A percentile compares a stretch with the other conserved stretches of the same genome.
Conservation (phyloP, 306 rosid genomes). For the Malus sylvestris region DNA sequence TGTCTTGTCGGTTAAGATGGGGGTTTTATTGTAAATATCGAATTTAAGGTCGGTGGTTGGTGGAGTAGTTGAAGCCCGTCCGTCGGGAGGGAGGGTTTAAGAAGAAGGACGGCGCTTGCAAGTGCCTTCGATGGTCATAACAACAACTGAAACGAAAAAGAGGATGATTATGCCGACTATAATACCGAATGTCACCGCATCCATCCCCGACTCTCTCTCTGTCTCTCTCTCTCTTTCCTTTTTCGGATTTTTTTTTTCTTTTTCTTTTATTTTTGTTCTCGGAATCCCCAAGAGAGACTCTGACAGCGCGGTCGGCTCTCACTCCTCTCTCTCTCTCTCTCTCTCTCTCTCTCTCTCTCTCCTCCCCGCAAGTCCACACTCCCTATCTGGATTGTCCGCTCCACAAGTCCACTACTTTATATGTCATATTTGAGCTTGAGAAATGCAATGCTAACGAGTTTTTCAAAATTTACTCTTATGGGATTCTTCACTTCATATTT, state of each 20-base stretch:
- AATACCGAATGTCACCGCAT: slow-evolving; percentile 66
- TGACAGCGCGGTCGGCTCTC: background rate
- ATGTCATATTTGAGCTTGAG: background rate
- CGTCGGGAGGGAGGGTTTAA: background rate
- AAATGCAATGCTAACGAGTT: too few species aligned
- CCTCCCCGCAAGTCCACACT: background rate
- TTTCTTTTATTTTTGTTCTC: background rate
- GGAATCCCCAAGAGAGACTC: background rate
- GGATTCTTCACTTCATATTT: too few species aligned
- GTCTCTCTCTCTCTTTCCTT: background rate
- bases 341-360: too few species aligned
- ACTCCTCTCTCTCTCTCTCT: background rate
- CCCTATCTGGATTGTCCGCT: background rate
- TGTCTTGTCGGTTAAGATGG: background rate
- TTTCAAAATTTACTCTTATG: too few species aligned
- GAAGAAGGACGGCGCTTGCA: slow-evolving; percentile 36
- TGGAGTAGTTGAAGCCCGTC: background rate
- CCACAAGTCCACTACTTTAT: background rate
- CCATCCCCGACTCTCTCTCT: slow-evolving; percentile 31
- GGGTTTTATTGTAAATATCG: background rate
- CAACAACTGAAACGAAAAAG: slow-evolving; percentile 52
- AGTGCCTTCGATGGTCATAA: slow-evolving; percentile 78
- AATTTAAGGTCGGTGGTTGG: background rate
- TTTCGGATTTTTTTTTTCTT: background rate
- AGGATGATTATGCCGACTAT: slow-evolving; percentile 70